Base-by-base conservation (phyloP, 306 rosid genomes). In the Vicia faba region DNA sequence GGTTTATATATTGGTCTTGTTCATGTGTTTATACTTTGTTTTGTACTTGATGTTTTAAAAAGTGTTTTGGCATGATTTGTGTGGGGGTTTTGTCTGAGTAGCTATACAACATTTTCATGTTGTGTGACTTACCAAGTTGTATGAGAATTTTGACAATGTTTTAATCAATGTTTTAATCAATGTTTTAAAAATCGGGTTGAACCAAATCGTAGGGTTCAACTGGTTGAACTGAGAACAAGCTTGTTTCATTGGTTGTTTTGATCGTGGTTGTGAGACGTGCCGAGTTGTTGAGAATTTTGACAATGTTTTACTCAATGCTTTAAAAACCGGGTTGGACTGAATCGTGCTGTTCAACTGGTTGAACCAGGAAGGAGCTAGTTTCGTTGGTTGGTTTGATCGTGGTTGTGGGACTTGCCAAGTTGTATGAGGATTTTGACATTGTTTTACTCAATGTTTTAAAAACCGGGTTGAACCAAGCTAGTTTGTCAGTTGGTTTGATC, bases 1-100 rank as follows among this genome's bases (percentile, higher is more conserved):
- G 72, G 56, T 73, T 66, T 23, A 5, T 49, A 11, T 40, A 43
- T 72, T 63, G 68, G 45, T 43, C 41, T 50, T 62, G 7, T 65
- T 39, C 36, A 18, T 81, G 53, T 35, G 51, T 28, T 49, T 23
- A 61, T 16, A 9, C 11, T 36, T 55, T 25, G 51, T 16, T 8
- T 9, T 56, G 15, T 43, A 57, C 63, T 18, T 26, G 14, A 40
- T n/a, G 62, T 2, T 38, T 51, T n/a, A 55, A 56, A 20, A 64
- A 40, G 11, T 54, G 46, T 7, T 7, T 70, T 72, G 15, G 16
- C 43, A 28, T 72, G 16, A 1, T 36, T 70, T 38, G 28, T 5
- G 16, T 54, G 16, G 60, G 60, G 50, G 35, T 31, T 11, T 53
- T 53, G 5, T 11, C 0, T 54, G 33, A 12, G 15, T 8, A 54